phyloP scores from a whole-genome alignment of 495 filamentous ascomycete species.

The Saxispiralis lemnorum region DNA sequence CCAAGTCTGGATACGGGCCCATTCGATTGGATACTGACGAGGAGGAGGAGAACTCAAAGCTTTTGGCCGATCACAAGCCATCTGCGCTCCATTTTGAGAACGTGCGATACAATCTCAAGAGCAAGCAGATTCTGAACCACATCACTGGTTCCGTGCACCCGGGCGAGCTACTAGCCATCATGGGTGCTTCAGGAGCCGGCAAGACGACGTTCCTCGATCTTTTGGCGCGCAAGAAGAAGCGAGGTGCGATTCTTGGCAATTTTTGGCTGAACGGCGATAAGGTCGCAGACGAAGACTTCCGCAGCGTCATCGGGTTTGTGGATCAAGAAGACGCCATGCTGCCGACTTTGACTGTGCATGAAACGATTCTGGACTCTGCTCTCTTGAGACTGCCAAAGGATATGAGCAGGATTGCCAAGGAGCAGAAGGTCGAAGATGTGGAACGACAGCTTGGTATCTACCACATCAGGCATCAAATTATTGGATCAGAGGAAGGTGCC shows the following conservation, averaged over 20 bases:
- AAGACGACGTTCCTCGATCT: conserved; percentile 98
- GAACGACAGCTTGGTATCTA: conserved; percentile 88
- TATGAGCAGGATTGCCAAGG: conserved; percentile 72
- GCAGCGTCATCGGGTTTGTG: conserved; percentile 84
- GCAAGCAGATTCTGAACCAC: conserved; percentile 64
- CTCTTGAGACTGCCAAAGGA: conserved; percentile 74
- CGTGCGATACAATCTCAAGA: conserved; percentile 71
- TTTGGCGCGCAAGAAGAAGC: conserved; percentile 92
- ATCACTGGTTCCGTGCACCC: conserved; percentile 73
- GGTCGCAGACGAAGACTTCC: conserved; percentile 68
- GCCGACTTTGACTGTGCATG: conserved; percentile 88
- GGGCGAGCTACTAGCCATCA: conserved; percentile 87
- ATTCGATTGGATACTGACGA: conserved; percentile 61
- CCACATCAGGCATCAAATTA: conserved; percentile 78
- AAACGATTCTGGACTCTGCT: conserved; percentile 90
- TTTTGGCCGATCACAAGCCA: conserved; percentile 79
- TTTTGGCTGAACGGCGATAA: conserved; percentile 93
- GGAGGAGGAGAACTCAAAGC: conserved; percentile 70
- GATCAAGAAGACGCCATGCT: conserved; percentile 98
- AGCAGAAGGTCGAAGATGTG: conserved; percentile 77
- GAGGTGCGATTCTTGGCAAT: conserved; percentile 57
- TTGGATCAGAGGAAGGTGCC: conserved; percentile 93
- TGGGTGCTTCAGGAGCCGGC: conserved; percentile 93
- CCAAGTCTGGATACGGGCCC: conserved; percentile 46
- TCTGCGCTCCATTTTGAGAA: conserved; percentile 78